phyloP scores from a whole-genome alignment of 2,329 filamentous ascomycete genomes.

The Diaporthe capsici region DNA sequence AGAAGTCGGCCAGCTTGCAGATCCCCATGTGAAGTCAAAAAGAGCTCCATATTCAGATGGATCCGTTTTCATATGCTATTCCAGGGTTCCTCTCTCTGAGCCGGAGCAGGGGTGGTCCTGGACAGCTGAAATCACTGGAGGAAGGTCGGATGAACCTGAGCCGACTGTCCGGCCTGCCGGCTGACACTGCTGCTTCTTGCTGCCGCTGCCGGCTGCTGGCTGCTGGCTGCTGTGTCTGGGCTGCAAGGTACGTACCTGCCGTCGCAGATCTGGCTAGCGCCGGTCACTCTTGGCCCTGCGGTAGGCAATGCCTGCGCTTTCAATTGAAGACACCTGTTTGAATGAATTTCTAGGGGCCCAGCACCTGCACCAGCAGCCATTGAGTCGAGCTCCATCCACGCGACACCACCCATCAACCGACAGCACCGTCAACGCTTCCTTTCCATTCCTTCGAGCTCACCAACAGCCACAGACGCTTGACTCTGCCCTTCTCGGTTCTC shows the following conservation, averaged over 20 bases:
- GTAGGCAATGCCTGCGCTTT: constrained; percentile 16
- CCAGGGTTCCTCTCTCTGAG: background rate
- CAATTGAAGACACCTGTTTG: constrained; percentile 39
- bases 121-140: background rate
- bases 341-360: constrained; percentile 29
- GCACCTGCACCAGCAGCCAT: constrained; percentile 11
- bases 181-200: background rate
- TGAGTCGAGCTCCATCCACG: constrained; percentile 22
- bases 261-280: constrained; percentile 25
- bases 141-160: constrained; percentile 29
- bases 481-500: constrained; percentile 16
- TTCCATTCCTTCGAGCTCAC: constrained; percentile 33
- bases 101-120: constrained; percentile 9
- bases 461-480: background rate
- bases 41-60: constrained; percentile 26
- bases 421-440: constrained; percentile 12
- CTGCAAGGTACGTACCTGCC: background rate
- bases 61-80: constrained; percentile 29
- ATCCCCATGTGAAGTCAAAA: constrained; percentile 35
- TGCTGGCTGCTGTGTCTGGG: background rate
- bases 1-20: constrained; percentile 27
- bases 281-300: background rate
- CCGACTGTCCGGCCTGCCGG: constrained; percentile 34
- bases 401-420: constrained; percentile 28
- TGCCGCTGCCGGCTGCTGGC: background rate